These are phyloP conservation scores for Suhomyces yuchorum DNA, from an alignment of 1,139 yeast species.

Conservation along the genomic window DNA sequence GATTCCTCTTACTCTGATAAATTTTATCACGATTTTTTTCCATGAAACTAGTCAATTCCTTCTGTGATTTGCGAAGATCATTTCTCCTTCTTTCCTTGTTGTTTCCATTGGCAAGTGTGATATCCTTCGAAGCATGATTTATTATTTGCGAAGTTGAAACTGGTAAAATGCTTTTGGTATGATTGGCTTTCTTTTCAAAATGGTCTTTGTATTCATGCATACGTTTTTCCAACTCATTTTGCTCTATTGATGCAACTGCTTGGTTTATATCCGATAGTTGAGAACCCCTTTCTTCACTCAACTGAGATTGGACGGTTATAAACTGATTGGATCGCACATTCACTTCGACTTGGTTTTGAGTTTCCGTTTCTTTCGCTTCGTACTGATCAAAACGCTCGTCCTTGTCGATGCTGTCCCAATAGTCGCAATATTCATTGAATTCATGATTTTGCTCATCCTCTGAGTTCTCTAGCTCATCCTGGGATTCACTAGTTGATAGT, in stretches of 20 bases:
- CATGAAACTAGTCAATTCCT: conserved; percentile 21
- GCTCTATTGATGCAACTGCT: background rate
- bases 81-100: conserved; percentile 30
- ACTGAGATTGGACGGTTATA: conserved; percentile 1
- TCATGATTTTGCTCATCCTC: conserved; percentile 9
- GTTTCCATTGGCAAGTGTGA: conserved; percentile 28
- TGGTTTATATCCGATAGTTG: background rate
- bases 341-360: conserved; percentile 1
- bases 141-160: conserved; percentile 12
- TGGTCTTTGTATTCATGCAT: background rate
- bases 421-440: conserved; percentile 11
- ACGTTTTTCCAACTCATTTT: background rate
- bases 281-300: conserved; percentile 4
- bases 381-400: conserved; percentile 7
- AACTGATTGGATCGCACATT: conserved; percentile 2
- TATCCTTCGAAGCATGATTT: conserved; percentile 22
- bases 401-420: conserved; percentile 9
- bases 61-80: conserved; percentile 22
- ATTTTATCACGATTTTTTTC: conserved; percentile 22
- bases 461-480: background rate
- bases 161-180: conserved; percentile 1
- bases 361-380: background rate
- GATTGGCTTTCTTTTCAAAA: background rate
- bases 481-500: background rate
- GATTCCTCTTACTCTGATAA: conserved; percentile 26